Evolutionary conservation across 1,284 basidiomycete species (phyloP).

Genomic region (Hypsizygus ulmarius): DNA sequence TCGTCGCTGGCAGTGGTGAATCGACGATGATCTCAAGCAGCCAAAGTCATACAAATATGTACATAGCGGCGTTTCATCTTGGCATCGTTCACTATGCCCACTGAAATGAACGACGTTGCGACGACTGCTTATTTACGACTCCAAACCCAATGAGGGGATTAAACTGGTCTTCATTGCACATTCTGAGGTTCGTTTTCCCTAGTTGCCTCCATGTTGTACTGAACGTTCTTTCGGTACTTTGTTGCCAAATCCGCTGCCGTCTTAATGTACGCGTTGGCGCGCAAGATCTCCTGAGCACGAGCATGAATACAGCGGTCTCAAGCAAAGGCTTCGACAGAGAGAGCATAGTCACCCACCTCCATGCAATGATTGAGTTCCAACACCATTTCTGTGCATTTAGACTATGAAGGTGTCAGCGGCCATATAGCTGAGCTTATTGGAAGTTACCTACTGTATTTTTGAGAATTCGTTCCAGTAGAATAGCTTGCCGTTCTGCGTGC

Average conservation of each 20-base stretch:
- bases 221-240: constrained; percentile 84
- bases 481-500: constrained; percentile 87
- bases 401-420: constrained; percentile 39
- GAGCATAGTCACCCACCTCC: constrained; percentile 50
- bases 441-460: constrained; percentile 71
- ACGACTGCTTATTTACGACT: too few relatives aligned
- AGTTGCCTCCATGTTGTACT: constrained; percentile 79
- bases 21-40: too few relatives aligned
- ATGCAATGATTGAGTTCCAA: constrained; percentile 80
- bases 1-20: too few relatives aligned
- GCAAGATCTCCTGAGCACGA: constrained; percentile 62
- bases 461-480: constrained; percentile 84
- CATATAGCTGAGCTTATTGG: constrained; percentile 7
- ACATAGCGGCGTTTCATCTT: too few relatives aligned
- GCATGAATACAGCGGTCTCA: not conserved
- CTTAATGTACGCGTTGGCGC: constrained; percentile 69
- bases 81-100: too few relatives aligned
- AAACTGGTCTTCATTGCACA: too few relatives aligned
- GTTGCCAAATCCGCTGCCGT: constrained; percentile 75
- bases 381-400: constrained; percentile 77
- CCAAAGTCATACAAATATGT: too few relatives aligned
- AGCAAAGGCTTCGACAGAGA: not conserved
- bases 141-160: too few relatives aligned
- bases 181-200: constrained; percentile 29
- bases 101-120: too few relatives aligned